Evolutionary conservation across 2,329 filamentous ascomycete genomes (phyloP).

Genomic region (Cyphellophora attinorum): DNA sequence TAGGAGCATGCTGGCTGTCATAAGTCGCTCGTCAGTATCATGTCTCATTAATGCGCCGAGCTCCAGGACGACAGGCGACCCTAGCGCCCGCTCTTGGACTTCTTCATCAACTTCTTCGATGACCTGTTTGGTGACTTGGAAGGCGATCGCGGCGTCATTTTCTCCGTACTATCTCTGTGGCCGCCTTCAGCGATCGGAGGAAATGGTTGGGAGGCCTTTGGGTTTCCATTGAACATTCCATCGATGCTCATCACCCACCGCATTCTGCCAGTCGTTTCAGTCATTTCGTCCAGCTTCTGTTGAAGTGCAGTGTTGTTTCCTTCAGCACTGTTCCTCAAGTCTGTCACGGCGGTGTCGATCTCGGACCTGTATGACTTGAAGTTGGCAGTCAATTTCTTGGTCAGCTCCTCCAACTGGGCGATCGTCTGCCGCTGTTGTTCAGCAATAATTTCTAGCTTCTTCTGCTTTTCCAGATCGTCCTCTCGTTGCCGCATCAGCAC

Average conservation of each 20-base stretch:
- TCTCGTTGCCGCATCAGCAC: conserved; percentile 25
- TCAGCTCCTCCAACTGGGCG: conserved; percentile 28
- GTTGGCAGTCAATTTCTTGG: conserved; percentile 27
- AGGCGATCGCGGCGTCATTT: neutral
- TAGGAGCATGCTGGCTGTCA: too few relatives aligned
- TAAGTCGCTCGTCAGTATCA: too few relatives aligned
- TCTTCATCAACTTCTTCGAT: neutral
- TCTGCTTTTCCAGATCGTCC: conserved; percentile 26
- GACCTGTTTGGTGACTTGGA: neutral
- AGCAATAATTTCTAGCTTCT: conserved; percentile 33
- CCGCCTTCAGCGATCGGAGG: neutral
- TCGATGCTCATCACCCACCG: conserved; percentile 39
- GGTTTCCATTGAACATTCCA: conserved; percentile 20
- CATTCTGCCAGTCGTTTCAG: conserved; percentile 34
- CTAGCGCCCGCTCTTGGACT: neutral
- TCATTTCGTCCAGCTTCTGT: conserved; percentile 28
- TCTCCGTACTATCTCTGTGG: neutral
- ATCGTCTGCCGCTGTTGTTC: conserved; percentile 37
- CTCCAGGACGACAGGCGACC: neutral
- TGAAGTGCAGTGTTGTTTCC: conserved; percentile 23
- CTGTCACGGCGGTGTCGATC: conserved; percentile 30
- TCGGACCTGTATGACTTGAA: conserved; percentile 33
- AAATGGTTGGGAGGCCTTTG: neutral
- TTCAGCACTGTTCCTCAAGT: conserved; percentile 17
- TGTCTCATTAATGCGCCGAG: neutral